phyloP scores from a whole-genome alignment of 495 filamentous ascomycete genomes.

The Penicillium taxi region DNA sequence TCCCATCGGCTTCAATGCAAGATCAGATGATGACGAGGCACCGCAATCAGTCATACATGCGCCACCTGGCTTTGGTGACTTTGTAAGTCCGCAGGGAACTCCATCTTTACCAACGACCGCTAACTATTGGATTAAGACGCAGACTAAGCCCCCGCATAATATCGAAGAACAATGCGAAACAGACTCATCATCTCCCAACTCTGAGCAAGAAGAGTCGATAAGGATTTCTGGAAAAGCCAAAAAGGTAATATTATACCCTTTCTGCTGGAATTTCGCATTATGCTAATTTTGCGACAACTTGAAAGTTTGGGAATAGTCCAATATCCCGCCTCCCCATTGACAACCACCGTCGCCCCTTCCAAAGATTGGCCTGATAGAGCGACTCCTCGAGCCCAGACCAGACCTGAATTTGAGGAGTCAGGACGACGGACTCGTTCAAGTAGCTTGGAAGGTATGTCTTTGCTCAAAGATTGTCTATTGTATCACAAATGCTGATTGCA shows the following conservation, averaged over 20 bases:
- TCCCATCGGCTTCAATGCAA: constrained; percentile 41
- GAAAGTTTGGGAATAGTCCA: constrained; percentile 29
- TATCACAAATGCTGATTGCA: constrained; percentile 7
- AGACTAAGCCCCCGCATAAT: neutral
- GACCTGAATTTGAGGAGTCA: constrained; percentile 58
- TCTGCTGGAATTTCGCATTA: too few species aligned
- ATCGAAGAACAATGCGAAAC: constrained; percentile 6
- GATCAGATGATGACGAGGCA: constrained; percentile 58
- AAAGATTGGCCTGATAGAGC: constrained; percentile 57
- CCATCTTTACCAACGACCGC: neutral
- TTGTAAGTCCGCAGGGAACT: constrained; percentile 46
- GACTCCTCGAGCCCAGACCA: constrained; percentile 76
- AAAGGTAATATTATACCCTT: constrained; percentile 10
- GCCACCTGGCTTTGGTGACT: constrained; percentile 66
- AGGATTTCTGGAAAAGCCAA: constrained; percentile 1
- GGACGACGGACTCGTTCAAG: constrained; percentile 42
- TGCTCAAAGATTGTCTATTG: constrained; percentile 5
- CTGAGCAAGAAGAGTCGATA: neutral
- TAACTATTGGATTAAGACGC: neutral
- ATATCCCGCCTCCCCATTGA: constrained; percentile 57
- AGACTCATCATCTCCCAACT: constrained; percentile 2
- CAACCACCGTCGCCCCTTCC: constrained; percentile 59
- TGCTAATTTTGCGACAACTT: neutral
- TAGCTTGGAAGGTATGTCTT: constrained; percentile 63
- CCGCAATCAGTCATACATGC: constrained; percentile 83